These are phyloP conservation scores for Trypanosoma rangeli DNA, from an alignment of 208 protist species.

Conservation along the genomic window DNA sequence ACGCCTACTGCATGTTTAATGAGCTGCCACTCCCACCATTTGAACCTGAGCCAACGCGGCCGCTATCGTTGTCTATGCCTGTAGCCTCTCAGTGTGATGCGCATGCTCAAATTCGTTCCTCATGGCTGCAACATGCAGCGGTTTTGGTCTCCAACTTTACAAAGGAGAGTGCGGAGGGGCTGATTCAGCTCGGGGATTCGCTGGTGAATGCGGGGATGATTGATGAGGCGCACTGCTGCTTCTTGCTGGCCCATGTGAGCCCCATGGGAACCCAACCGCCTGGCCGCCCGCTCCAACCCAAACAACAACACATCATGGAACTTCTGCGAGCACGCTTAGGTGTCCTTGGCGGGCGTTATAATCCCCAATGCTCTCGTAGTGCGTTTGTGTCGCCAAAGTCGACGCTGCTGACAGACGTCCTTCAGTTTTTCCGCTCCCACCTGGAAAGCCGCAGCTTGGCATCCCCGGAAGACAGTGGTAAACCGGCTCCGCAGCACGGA, in stretches of 20 bases:
- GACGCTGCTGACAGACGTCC: slow-evolving; percentile 62
- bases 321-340: slow-evolving; percentile 53
- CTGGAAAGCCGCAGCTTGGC: slow-evolving; percentile 24
- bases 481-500: slow-evolving; percentile 26
- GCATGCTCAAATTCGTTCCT: slow-evolving; percentile 8
- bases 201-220: slow-evolving; percentile 45
- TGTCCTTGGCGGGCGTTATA: slow-evolving; percentile 62
- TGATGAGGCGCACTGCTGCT: slow-evolving; percentile 69
- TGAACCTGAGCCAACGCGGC: slow-evolving; percentile 10
- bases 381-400: slow-evolving; percentile 67
- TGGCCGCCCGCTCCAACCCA: slow-evolving; percentile 29
- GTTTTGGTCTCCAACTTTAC: slow-evolving; percentile 73
- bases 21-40: slow-evolving; percentile 66
- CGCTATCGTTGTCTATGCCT: background rate
- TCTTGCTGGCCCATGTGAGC: slow-evolving; percentile 53
- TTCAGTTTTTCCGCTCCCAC: slow-evolving; percentile 42
- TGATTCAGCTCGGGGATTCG: slow-evolving; percentile 48
- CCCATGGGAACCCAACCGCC: slow-evolving; percentile 27
- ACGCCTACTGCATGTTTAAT: slow-evolving; percentile 85
- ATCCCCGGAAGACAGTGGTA: background rate
- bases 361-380: slow-evolving; percentile 46
- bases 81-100: background rate
- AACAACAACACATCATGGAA: slow-evolving; percentile 48
- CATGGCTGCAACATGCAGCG: slow-evolving; percentile 58
- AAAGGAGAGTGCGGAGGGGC: slow-evolving; percentile 44